A percentile compares a stretch with the other conserved stretches of the same genome.
Conservation (phyloP, 495 filamentous ascomycete species). For the Penicillium herquei region DNA sequence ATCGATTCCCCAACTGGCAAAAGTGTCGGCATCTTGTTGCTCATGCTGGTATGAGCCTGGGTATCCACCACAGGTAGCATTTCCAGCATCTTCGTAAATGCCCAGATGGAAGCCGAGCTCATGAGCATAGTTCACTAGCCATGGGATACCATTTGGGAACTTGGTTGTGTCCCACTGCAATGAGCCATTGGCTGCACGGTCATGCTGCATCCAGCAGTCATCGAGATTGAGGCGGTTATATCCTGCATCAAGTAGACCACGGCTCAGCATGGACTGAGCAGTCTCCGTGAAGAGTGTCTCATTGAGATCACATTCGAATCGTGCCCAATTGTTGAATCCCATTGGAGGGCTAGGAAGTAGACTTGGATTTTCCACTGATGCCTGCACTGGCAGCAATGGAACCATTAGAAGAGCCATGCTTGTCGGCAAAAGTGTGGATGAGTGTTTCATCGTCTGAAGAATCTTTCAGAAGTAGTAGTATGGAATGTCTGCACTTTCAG, state of each 20-base stretch:
- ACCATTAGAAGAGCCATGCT: constrained; percentile 19
- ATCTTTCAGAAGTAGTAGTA: neutral
- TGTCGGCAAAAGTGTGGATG: constrained; percentile 1
- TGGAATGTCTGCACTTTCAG: too few species aligned
- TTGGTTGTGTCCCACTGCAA: constrained; percentile 35
- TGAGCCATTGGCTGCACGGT: constrained; percentile 28
- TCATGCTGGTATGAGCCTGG: constrained; percentile 39
- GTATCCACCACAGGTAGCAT: constrained; percentile 40
- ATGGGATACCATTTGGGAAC: constrained; percentile 41
- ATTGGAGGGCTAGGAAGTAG: constrained; percentile 39
- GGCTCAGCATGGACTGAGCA: constrained; percentile 35
- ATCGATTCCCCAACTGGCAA: constrained; percentile 42
- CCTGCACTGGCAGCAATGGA: constrained; percentile 15
- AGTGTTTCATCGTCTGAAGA: constrained; percentile 7
- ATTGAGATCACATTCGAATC: constrained; percentile 42
- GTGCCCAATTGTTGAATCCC: constrained; percentile 48
- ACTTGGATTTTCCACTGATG: constrained; percentile 15
- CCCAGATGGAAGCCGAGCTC: constrained; percentile 35
- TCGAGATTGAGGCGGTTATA: constrained; percentile 44
- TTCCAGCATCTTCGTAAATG: constrained; percentile 43
- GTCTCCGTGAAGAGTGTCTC: constrained; percentile 42
- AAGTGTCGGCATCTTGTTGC: constrained; percentile 35
- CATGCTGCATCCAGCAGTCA: constrained; percentile 40
- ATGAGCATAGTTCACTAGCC: constrained; percentile 34
- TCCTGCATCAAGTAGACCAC: constrained; percentile 36